A percentile compares a stretch with the other conserved stretches of the same genome.
Conservation (phyloP, 345 rosid species). For the Cardamine resedifolia region DNA sequence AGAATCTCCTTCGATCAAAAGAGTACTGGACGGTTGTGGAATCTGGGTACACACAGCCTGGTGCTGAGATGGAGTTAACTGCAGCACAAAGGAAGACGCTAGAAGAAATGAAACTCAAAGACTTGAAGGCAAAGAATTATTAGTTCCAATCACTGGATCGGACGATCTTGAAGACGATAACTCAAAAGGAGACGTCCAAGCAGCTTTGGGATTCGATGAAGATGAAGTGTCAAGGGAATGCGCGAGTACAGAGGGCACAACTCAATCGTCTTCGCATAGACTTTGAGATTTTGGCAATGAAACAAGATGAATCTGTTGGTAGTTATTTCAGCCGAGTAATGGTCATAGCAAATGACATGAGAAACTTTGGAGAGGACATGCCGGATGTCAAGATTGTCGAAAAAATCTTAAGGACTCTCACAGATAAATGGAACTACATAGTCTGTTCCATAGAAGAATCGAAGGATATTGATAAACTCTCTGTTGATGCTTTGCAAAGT, state of each 20-base stretch:
- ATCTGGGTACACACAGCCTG: not conserved
- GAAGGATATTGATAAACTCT: too few species aligned
- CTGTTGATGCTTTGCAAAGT: too few species aligned
- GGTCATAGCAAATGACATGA: too few species aligned
- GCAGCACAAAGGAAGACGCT: not conserved
- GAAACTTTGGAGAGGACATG: too few species aligned
- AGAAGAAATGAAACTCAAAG: not conserved
- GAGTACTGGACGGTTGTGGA: slow-evolving; percentile 14
- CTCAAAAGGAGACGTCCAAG: not conserved
- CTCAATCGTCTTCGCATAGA: too few species aligned
- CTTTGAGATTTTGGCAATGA: too few species aligned
- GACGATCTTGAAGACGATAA: not conserved
- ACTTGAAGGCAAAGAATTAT: not conserved
- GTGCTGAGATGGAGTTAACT: not conserved
- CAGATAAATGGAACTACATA: too few species aligned
- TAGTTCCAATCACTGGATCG: not conserved
- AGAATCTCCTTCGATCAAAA: slow-evolving; percentile 17
- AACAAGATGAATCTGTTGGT: too few species aligned
- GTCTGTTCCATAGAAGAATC: too few species aligned
- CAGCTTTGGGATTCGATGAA: not conserved
- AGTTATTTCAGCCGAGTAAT: too few species aligned
- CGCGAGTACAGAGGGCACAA: not conserved
- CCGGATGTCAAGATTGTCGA: too few species aligned
- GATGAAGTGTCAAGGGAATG: not conserved
- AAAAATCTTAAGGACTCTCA: too few species aligned